Percentiles rank a stretch among this genome's conserved stretches.
These are phyloP conservation scores for Gastrolobium bilobum DNA, from an alignment of 306 rosid species.

Conservation along the genomic window DNA sequence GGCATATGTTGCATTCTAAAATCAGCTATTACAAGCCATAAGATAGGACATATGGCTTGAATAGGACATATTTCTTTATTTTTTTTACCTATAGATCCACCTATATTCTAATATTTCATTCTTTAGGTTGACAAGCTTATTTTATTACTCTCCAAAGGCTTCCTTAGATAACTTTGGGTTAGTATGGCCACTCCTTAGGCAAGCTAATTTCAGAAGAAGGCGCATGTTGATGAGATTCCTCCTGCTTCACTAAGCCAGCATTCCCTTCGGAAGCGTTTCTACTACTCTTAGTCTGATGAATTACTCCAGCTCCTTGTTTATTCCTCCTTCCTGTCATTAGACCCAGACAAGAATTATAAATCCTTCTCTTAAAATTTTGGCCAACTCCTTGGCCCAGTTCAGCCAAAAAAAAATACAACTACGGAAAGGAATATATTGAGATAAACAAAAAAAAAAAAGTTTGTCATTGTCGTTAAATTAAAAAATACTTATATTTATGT, in stretches of 20 bases:
- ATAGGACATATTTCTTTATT: background rate
- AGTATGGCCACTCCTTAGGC: constrained; percentile 34
- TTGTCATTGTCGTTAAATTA: too few relatives aligned
- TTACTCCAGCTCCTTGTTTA: background rate
- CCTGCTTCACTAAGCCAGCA: background rate
- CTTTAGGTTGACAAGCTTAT: background rate
- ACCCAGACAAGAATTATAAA: background rate
- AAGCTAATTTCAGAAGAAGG: constrained; percentile 2
- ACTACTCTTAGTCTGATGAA: background rate
- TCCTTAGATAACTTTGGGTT: background rate
- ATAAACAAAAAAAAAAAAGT: too few relatives aligned
- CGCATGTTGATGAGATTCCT: background rate
- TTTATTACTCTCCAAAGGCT: background rate
- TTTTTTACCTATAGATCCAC: background rate
- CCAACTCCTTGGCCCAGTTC: background rate
- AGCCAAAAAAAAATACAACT: background rate
- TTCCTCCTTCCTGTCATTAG: constrained; percentile 8
- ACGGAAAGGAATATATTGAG: too few relatives aligned
- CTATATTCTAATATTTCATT: background rate
- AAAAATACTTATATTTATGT: too few relatives aligned
- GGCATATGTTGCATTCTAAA: constrained; percentile 1
- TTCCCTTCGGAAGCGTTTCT: background rate
- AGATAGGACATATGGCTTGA: background rate
- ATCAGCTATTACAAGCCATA: background rate
- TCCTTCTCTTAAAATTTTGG: background rate